Conservation (phyloP, 148 eudicot species). For the Amaranthus hypochondriacus region DNA sequence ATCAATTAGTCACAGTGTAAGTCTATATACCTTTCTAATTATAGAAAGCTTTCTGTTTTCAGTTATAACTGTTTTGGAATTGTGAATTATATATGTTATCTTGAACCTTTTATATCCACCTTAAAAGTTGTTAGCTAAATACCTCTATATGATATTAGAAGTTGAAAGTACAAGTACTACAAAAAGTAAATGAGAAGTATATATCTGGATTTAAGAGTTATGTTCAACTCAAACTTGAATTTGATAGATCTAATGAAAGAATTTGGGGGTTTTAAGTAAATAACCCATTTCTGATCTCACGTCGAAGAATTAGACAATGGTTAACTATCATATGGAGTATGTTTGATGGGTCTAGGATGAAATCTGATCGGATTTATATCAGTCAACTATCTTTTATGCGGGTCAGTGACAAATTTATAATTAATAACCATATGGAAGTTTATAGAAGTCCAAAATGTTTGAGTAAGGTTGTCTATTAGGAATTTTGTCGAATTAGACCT, state of each 20-base stretch:
- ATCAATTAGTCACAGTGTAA: slow-evolving; percentile 59
- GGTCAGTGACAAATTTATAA: too few relatives aligned
- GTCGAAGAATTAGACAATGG: too few relatives aligned
- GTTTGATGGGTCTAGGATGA: too few relatives aligned
- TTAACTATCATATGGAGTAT: too few relatives aligned
- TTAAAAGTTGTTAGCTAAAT: neutral
- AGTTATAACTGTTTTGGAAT: neutral
- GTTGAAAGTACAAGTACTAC: neutral
- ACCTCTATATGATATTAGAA: neutral
- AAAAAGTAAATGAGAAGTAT: neutral
- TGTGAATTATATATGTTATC: neutral
- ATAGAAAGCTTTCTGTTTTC: slow-evolving; percentile 1
- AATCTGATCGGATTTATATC: too few relatives aligned
- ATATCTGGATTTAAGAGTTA: neutral
- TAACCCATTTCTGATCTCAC: too few relatives aligned
- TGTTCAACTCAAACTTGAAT: neutral
- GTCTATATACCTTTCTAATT: slow-evolving; percentile 21
- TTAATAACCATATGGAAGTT: too few relatives aligned
- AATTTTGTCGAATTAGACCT: too few relatives aligned
- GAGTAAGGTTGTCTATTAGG: too few relatives aligned
- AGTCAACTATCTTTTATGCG: too few relatives aligned
- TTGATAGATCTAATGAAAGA: neutral
- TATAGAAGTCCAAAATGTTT: too few relatives aligned
- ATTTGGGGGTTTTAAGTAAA: neutral
- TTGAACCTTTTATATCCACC: neutral